These are phyloP conservation scores for Tuber brumale DNA, from an alignment of 495 filamentous ascomycete genomes.

Conservation along the genomic window DNA sequence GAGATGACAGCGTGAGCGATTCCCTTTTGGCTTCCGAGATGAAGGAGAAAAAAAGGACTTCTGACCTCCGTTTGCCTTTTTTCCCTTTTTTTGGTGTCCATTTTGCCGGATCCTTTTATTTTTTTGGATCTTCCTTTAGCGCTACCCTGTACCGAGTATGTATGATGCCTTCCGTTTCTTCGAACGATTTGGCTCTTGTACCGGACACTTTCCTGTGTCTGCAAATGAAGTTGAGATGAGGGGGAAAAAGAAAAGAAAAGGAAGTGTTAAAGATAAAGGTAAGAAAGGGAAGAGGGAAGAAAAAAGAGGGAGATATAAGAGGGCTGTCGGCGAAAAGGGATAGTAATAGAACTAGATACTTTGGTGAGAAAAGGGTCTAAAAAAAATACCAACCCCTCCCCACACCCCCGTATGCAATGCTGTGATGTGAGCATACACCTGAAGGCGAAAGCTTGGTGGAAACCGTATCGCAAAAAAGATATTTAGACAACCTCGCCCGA, in stretches of 20 bases:
- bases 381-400: slow-evolving; percentile 14
- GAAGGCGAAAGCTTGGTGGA: slow-evolving; percentile 8
- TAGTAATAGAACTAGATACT: slow-evolving; percentile 3
- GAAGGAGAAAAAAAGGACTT: slow-evolving; percentile 4
- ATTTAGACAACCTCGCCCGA: slow-evolving; percentile 9
- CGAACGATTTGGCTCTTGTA: not conserved
- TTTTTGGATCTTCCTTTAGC: not conserved
- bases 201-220: not conserved
- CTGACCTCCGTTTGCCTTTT: not conserved
- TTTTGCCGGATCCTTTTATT: not conserved
- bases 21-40: slow-evolving; percentile 10
- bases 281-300: slow-evolving; percentile 11
- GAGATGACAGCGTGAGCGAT: not conserved
- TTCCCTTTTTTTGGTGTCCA: not conserved
- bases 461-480: slow-evolving; percentile 4
- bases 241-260: not conserved
- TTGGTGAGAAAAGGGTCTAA: slow-evolving; percentile 11
- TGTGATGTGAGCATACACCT: slow-evolving; percentile 14
- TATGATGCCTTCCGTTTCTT: not conserved
- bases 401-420: slow-evolving; percentile 6
- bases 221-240: not conserved
- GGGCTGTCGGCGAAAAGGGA: not conserved
- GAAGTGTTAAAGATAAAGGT: slow-evolving; percentile 1
- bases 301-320: not conserved
- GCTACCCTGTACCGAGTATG: not conserved